Evolutionary conservation across 768 basidiomycete species (phyloP), one percentile per base, ranked within the genome.

Genomic region (Tylopilus sp.): DNA sequence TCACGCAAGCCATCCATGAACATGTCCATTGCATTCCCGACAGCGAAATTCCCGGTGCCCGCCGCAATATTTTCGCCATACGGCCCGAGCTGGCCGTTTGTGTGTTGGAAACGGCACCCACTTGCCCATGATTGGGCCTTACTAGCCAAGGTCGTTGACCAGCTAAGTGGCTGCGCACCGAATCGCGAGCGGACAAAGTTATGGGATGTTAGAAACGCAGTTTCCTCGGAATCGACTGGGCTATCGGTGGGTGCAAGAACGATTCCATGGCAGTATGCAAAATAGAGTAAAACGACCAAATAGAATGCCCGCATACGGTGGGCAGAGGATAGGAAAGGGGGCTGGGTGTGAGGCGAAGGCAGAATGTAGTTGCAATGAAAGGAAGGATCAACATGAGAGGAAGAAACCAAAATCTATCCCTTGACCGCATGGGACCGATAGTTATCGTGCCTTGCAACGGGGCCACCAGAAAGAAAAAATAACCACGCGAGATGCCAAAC

Each of bases 31-130:
- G 80, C 78, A 55, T 68, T 63, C 13, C 41, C 13, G 54, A 77
- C 68, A 38, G 73, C 57, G 56, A 82, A 81, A 28, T 65, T 46
- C 21, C 79, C 79, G 3, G 80, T 79, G 25, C 76, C 83, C 41
- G 79, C 79, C 38, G 76, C 78, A 29, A 85, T 72, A 62, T 80
- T 82, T 63, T 85, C 80, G 37, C 81, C 80, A 56, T 81, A 82
- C 6, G 71, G 70, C 11, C 63, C 65, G 47, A 83, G 72, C 5
- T 65, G 55, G 14, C 80, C 79, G 33, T 73, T 70, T 4, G 80
- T 76, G 60, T 79, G 75, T 54, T 71, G 55, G 54, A 84, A 77
- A 34, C 68, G 61, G 63, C 83, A 86, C 2, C 56, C 63, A 51
- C 75, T 72, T 9, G 78, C 81, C 83, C 81, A 85, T 37, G 55